A percentile compares a stretch with the other conserved stretches of the same genome.
Evolutionary conservation across 768 basidiomycete species (phyloP).

Genomic region (Agrocybe chaxingu): DNA sequence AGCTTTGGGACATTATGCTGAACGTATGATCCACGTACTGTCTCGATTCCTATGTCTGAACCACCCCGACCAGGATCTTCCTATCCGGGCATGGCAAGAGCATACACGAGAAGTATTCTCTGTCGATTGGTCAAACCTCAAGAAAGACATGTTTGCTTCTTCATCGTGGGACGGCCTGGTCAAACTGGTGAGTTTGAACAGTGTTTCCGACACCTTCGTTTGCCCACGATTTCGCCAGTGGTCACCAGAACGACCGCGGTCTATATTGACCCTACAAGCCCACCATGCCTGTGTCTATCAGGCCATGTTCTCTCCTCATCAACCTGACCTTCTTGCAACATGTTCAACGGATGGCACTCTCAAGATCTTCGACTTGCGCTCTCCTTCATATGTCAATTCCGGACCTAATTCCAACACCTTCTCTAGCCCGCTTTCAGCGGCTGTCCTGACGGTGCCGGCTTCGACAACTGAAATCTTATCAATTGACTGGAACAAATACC

Average conservation of each 20-base stretch:
- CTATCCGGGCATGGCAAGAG: constrained; percentile 91
- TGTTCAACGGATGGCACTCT: constrained; percentile 87
- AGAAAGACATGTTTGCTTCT: constrained; percentile 84
- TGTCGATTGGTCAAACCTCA: constrained; percentile 93
- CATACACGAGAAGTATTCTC: constrained; percentile 91
- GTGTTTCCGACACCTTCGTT: constrained; percentile 3
- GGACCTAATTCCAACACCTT: constrained; percentile 53
- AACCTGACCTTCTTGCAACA: constrained; percentile 75
- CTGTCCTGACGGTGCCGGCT: constrained; percentile 75
- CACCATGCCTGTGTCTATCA: constrained; percentile 87
- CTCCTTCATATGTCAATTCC: constrained; percentile 54
- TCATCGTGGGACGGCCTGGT: constrained; percentile 91
- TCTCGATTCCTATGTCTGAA: not conserved
- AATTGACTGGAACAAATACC: constrained; percentile 93
- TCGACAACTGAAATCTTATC: constrained; percentile 76
- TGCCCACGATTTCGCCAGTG: constrained; percentile 49
- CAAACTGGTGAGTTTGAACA: constrained; percentile 62
- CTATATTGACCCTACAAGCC: constrained; percentile 78
- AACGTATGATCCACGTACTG: constrained; percentile 48
- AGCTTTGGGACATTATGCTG: constrained; percentile 86
- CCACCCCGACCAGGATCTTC: constrained; percentile 60
- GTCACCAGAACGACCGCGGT: constrained; percentile 79
- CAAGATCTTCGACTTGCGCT: constrained; percentile 76
- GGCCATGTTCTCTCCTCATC: constrained; percentile 89
- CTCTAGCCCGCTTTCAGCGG: constrained; percentile 63